phyloP scores from a whole-genome alignment of 2,329 filamentous ascomycete species.

The Pseudogymnoascus sp. region DNA sequence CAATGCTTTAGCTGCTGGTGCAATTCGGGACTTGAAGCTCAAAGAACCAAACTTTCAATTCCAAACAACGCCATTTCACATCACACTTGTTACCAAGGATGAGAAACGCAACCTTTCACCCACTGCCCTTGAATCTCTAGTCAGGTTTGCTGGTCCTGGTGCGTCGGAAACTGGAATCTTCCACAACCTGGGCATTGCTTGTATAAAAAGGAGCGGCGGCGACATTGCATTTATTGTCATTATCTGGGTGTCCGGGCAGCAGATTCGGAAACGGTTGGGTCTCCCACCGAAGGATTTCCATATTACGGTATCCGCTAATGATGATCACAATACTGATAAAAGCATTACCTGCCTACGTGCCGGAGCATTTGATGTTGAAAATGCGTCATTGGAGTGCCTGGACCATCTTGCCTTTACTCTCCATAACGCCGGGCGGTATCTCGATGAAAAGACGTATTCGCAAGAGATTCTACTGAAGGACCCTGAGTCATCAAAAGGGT shows the following conservation, averaged over 20 bases:
- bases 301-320: neutral
- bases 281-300: slow-evolving; percentile 11
- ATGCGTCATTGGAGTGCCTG: slow-evolving; percentile 8
- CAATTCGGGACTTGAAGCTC: neutral
- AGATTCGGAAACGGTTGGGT: slow-evolving; percentile 11
- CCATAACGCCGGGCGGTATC: slow-evolving; percentile 1
- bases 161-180: neutral
- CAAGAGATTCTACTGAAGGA: neutral
- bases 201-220: neutral
- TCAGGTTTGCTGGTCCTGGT: neutral
- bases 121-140: neutral
- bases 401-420: slow-evolving; percentile 12
- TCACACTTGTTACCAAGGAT: neutral
- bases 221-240: slow-evolving; percentile 8
- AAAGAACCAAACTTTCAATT: neutral
- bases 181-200: neutral
- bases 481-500: slow-evolving; percentile 3
- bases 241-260: slow-evolving; percentile 12
- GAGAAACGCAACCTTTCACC: neutral
- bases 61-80: slow-evolving; percentile 1
- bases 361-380: neutral
- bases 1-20: neutral
- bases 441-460: neutral
- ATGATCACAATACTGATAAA: neutral
- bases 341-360: neutral